These are phyloP conservation scores for Allium sativum DNA, from an alignment of 106 monocot genomes.

Conservation along the genomic window DNA sequence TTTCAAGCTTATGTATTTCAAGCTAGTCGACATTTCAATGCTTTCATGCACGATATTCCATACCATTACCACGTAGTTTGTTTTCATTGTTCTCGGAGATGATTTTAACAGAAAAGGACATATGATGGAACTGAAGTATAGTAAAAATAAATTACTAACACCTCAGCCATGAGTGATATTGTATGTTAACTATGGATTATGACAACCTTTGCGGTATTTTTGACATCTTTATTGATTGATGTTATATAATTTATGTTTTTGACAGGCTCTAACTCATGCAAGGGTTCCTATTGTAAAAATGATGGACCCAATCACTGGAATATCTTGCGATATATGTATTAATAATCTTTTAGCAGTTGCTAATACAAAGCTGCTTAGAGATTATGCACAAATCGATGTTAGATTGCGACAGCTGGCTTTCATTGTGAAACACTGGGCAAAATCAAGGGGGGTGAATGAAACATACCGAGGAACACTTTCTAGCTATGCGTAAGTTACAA, in stretches of 20 bases:
- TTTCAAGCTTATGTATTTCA: too few species aligned
- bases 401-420: slow-evolving; percentile 82
- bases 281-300: slow-evolving; percentile 98
- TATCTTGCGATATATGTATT: slow-evolving; percentile 97
- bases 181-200: too few species aligned
- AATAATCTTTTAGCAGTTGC: slow-evolving; percentile 96
- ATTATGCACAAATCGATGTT: slow-evolving; percentile 83
- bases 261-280: slow-evolving; percentile 84
- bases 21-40: too few species aligned
- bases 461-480: slow-evolving; percentile 97
- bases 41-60: too few species aligned
- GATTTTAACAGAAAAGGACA: too few species aligned
- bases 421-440: slow-evolving; percentile 98
- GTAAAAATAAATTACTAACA: too few species aligned
- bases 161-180: too few species aligned
- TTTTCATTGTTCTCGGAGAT: too few species aligned
- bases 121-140: too few species aligned
- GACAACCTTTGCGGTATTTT: too few species aligned
- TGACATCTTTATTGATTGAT: too few species aligned
- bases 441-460: slow-evolving; percentile 84
- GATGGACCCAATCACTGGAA: slow-evolving; percentile 86
- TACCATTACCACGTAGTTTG: too few species aligned
- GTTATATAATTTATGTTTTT: neutral
- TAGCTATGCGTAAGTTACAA: slow-evolving; percentile 85
- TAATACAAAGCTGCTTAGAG: slow-evolving; percentile 88